Conservation (phyloP, 805 yeast genomes). For the Yarrowia sp. region DNA sequence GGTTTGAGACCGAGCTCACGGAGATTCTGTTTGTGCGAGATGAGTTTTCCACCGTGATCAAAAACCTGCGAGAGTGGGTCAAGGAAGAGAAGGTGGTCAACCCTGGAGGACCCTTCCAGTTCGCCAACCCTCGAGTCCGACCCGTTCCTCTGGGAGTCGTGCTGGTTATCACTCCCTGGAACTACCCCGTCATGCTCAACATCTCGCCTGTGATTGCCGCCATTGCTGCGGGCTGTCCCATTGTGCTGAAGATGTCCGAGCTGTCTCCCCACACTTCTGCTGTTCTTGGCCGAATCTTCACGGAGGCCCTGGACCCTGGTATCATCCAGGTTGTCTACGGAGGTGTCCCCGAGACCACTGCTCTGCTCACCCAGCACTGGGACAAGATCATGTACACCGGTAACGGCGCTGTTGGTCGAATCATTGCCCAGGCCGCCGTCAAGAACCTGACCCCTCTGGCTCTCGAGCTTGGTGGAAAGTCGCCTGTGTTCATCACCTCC, state of each 20-base stretch:
- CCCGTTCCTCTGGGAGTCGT: slow-evolving; percentile 63
- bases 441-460: slow-evolving; percentile 78
- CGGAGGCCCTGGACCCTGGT: slow-evolving; percentile 60
- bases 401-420: slow-evolving; percentile 72
- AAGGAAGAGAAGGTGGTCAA: slow-evolving; percentile 53
- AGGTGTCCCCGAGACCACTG: slow-evolving; percentile 67
- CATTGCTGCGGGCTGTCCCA: slow-evolving; percentile 82
- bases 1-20: slow-evolving; percentile 63
- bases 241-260: slow-evolving; percentile 77
- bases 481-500: slow-evolving; percentile 65
- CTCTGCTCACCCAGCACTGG: slow-evolving; percentile 65
- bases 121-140: slow-evolving; percentile 45
- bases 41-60: slow-evolving; percentile 67
- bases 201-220: slow-evolving; percentile 77
- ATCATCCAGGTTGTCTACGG: slow-evolving; percentile 74
- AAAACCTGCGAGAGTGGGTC: slow-evolving; percentile 65
- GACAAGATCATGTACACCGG: slow-evolving; percentile 92
- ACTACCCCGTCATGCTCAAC: slow-evolving; percentile 72
- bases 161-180: slow-evolving; percentile 76
- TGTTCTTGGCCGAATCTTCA: slow-evolving; percentile 63
- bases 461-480: slow-evolving; percentile 91
- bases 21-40: slow-evolving; percentile 61
- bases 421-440: slow-evolving; percentile 81
- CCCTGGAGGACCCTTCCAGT: slow-evolving; percentile 41
- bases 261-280: slow-evolving; percentile 65